phyloP scores from a whole-genome alignment of 192 early-diverging fungal species.

The Coemansia asiatica region DNA sequence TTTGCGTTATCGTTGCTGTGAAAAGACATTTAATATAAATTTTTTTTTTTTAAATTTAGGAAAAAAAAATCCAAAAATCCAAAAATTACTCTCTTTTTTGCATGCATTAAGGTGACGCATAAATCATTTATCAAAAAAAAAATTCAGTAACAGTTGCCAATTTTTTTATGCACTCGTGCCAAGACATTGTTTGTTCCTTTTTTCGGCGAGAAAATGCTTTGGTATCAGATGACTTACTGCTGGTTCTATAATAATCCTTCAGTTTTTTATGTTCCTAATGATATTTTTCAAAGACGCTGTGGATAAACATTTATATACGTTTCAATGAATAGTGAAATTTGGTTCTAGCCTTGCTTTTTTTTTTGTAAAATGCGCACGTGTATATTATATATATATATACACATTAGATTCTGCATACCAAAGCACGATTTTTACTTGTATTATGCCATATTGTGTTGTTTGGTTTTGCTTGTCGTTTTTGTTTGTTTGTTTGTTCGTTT shows the following conservation, averaged over 20 bases:
- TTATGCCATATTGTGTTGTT: background rate
- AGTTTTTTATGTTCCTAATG: background rate
- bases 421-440: background rate
- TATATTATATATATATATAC: slow-evolving; percentile 2
- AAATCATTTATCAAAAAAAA: background rate
- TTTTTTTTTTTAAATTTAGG: background rate
- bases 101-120: slow-evolving; percentile 1
- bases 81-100: background rate
- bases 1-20: slow-evolving; percentile 6
- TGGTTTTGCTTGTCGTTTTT: background rate
- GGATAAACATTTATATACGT: background rate
- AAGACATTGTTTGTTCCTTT: background rate
- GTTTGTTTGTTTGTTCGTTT: background rate
- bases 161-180: background rate
- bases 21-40: slow-evolving; percentile 4
- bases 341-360: background rate
- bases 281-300: background rate
- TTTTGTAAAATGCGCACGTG: background rate
- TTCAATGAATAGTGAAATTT: background rate
- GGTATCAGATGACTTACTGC: background rate
- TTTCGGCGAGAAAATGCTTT: background rate
- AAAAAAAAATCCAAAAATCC: background rate
- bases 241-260: background rate
- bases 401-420: background rate
- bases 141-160: background rate